Evolutionary conservation across 202 grass and related monocot species (phyloP).

Genomic region (Dendrocalamus latiflorus): DNA sequence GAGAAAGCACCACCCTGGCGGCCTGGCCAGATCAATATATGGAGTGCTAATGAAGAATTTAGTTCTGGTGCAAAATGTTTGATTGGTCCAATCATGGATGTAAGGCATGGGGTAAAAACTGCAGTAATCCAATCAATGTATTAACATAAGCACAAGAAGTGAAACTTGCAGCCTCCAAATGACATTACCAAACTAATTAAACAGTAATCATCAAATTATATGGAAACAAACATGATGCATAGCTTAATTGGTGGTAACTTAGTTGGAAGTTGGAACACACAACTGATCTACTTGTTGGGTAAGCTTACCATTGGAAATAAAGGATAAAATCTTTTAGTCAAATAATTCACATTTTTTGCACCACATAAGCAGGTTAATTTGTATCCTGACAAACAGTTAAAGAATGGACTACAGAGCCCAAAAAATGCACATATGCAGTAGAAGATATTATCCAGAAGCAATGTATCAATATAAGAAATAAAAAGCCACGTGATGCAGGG

Average conservation of each 20-base stretch:
- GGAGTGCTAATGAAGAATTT: too few relatives aligned
- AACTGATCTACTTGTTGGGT: neutral
- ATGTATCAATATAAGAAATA: neutral
- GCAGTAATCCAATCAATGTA: neutral
- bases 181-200: neutral
- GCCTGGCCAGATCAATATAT: too few relatives aligned
- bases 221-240: neutral
- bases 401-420: too few relatives aligned
- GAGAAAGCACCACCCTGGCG: too few relatives aligned
- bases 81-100: too few relatives aligned
- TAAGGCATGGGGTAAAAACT: too few relatives aligned
- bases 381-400: too few relatives aligned
- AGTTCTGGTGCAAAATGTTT: too few relatives aligned
- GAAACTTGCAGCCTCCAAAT: neutral
- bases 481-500: neutral
- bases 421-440: too few relatives aligned
- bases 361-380: too few relatives aligned
- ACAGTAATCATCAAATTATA: neutral
- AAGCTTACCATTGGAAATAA: neutral
- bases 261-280: neutral
- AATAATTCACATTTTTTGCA: neutral
- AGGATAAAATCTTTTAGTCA: neutral
- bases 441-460: slow-evolving; percentile 1
- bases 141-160: neutral
- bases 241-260: neutral